Percentiles rank a stretch among this genome's conserved stretches.
Conservation (phyloP, 2,329 filamentous ascomycete species). For the Apiospora rasikravindrae region DNA sequence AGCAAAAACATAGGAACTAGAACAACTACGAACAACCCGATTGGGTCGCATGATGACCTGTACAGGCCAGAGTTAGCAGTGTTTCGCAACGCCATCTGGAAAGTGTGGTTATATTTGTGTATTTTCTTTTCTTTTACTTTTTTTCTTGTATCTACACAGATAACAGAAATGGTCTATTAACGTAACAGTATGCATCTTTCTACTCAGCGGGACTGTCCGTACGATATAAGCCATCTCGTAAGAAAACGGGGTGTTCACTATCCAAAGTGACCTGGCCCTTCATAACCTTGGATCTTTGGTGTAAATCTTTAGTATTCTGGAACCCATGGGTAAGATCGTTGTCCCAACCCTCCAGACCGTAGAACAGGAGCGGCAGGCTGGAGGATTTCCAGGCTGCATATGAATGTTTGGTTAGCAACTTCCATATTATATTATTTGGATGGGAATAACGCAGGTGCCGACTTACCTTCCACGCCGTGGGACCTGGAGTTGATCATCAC, state of each 20-base stretch:
- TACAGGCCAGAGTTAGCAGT: not conserved
- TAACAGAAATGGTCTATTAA: not conserved
- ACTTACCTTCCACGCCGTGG: conserved; percentile 11
- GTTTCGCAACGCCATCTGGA: not conserved
- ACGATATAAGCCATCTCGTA: not conserved
- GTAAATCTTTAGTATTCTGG: not conserved
- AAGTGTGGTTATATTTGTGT: too few relatives aligned
- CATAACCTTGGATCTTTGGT: not conserved
- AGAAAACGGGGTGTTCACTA: not conserved
- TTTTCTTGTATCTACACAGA: not conserved
- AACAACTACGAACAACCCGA: not conserved
- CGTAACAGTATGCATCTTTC: not conserved
- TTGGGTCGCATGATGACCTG: not conserved
- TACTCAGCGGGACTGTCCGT: not conserved
- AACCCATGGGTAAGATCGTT: not conserved
- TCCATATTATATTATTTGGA: too few relatives aligned
- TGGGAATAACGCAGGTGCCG: not conserved
- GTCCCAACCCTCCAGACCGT: conserved; percentile 21
- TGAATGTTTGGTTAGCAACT: not conserved
- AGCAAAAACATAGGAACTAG: too few relatives aligned
- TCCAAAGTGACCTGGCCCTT: not conserved
- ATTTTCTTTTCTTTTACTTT: too few relatives aligned
- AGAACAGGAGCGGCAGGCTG: conserved; percentile 23
- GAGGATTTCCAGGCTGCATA: conserved; percentile 22
- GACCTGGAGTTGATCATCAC: not conserved